Percentiles rank a stretch among this genome's conserved stretches.
phyloP scores from a whole-genome alignment of 306 rosid genomes.

The Geum urbanum region DNA sequence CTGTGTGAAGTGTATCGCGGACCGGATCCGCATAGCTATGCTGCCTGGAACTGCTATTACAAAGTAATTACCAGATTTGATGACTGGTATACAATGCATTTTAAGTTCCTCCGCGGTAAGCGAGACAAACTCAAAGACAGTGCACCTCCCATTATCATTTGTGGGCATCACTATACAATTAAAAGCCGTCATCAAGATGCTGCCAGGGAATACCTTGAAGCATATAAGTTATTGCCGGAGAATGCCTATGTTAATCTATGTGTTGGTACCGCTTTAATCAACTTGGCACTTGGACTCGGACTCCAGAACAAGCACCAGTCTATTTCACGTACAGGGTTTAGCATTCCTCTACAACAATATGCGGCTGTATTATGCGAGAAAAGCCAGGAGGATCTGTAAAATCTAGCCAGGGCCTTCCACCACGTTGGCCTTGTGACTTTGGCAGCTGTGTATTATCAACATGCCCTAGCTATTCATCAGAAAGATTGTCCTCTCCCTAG shows the following conservation, averaged over 20 bases:
- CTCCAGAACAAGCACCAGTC: constrained; percentile 92
- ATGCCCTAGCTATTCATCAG: constrained; percentile 56
- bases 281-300: constrained; percentile 74
- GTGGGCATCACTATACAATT: constrained; percentile 67
- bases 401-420: constrained; percentile 77
- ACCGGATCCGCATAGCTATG: constrained; percentile 72
- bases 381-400: constrained; percentile 85
- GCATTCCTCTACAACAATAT: constrained; percentile 79
- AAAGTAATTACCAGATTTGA: constrained; percentile 81
- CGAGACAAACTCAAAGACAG: constrained; percentile 58
- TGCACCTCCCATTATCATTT: constrained; percentile 73
- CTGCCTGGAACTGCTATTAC: constrained; percentile 96
- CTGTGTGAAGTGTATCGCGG: constrained; percentile 78
- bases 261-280: constrained; percentile 84
- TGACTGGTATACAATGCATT: constrained; percentile 67
- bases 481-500: constrained; percentile 67
- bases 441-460: constrained; percentile 64
- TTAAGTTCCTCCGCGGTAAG: constrained; percentile 59
- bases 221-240: constrained; percentile 67
- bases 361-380: constrained; percentile 57
- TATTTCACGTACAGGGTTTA: constrained; percentile 77
- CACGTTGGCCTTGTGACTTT: constrained; percentile 77
- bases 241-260: constrained; percentile 77
- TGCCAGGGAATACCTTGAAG: constrained; percentile 85
- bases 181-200: constrained; percentile 87